Evolutionary conservation across 2,329 filamentous ascomycete species (phyloP), one percentile per base, ranked within the genome.

Genomic region (Orbilia blumenaviensis): DNA sequence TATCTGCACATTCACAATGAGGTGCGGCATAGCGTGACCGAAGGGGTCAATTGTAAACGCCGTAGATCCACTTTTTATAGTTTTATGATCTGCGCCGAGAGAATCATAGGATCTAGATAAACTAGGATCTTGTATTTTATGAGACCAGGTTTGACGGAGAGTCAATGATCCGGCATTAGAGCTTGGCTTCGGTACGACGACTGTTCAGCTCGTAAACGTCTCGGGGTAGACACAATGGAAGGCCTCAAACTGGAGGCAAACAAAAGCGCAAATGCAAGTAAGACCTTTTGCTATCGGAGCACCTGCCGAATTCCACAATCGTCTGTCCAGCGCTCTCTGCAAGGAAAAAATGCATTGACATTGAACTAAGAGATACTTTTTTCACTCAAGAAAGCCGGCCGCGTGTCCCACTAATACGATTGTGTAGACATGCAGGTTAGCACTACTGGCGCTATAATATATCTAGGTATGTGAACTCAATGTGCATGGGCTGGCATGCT

Each of bases 401-500:
- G 72, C 72, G 72, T 76, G 72, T 76, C 64, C 72, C 41, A 50
- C 72, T 76, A 69, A 66, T 54, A 67, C 72, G 9, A 52, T 69
- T 76, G 56, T 63, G 72, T 76, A 60, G 63, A 68, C 64, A 46
- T 68, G 72, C 64, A 60, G 64, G 12, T 25, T 27, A 21, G 32
- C 32, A 62, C 41, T 36, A 29, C 27, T 21, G 32, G 32, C 32
- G 56, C 41, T 36, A 29, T 21, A 10, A 10, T 34, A 34, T 34
- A 5, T 6, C 32, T 8, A 41, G n/a, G n/a, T 54, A 36, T 62
- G 66, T 63, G 66, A 71, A 61, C 41, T 25, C 9, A 36, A 41
- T 48, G 32, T 56, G 54, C 61, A 62, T 62, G n/a, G 34, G 16
- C 8, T 41, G 8, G 61, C 32, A 27, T 52, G 32, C n/a, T 25